phyloP scores from a whole-genome alignment of 2,329 filamentous ascomycete species.

The Pestalotiopsis sp. region DNA sequence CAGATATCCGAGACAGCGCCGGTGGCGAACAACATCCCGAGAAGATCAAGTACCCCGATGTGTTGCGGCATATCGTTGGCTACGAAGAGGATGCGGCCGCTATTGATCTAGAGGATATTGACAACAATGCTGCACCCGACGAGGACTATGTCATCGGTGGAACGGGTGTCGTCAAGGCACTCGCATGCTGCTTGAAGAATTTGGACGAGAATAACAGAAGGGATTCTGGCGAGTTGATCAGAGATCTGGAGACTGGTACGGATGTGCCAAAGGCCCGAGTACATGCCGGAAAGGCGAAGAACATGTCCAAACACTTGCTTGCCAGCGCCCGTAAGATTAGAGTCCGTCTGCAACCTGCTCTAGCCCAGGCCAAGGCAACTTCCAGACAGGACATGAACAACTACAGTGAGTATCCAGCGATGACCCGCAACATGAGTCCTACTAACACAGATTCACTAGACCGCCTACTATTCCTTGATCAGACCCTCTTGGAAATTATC shows the following conservation, averaged over 20 bases:
- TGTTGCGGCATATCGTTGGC: constrained; percentile 84
- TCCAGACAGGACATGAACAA: constrained; percentile 68
- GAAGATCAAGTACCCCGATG: constrained; percentile 66
- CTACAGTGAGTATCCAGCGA: constrained; percentile 61
- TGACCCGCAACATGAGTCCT: constrained; percentile 1
- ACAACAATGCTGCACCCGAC: constrained; percentile 72
- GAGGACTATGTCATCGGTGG: constrained; percentile 96
- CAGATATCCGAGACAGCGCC: constrained; percentile 42
- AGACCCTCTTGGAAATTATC: constrained; percentile 88
- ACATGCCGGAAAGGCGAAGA: constrained; percentile 68
- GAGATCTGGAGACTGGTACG: constrained; percentile 52
- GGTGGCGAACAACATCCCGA: constrained; percentile 30
- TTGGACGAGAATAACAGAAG: constrained; percentile 64
- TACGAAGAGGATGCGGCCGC: constrained; percentile 51
- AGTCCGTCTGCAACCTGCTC: constrained; percentile 76
- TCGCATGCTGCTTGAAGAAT: constrained; percentile 87
- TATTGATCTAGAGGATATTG: constrained; percentile 52
- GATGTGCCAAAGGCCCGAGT: constrained; percentile 43
- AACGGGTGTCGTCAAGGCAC: constrained; percentile 90
- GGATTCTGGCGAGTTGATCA: constrained; percentile 52
- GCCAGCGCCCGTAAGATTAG: constrained; percentile 88
- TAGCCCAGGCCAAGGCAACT: constrained; percentile 70
- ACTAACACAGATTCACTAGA: constrained; percentile 44
- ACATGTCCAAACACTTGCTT: constrained; percentile 90
- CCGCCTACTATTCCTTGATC: constrained; percentile 81